phyloP scores from a whole-genome alignment of 2,329 filamentous ascomycete genomes.

The Pseudogymnoascus sp. region DNA sequence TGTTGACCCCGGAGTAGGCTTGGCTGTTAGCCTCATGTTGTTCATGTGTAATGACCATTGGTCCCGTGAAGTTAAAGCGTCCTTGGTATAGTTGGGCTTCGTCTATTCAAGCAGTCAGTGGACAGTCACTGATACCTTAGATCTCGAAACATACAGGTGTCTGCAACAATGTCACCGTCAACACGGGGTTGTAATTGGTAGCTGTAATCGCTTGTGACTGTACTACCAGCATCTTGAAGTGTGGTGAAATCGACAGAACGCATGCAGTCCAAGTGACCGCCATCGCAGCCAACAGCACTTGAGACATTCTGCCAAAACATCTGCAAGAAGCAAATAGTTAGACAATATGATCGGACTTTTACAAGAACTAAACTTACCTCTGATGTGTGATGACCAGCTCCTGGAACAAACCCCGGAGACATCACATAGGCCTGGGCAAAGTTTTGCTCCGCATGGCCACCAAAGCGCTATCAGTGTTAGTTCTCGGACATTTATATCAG shows the following conservation, averaged over 20 bases:
- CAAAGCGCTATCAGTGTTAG: constrained; percentile 20
- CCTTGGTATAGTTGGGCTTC: constrained; percentile 31
- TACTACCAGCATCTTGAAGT: constrained; percentile 24
- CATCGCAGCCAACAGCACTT: constrained; percentile 24
- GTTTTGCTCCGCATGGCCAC: constrained; percentile 26
- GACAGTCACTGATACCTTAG: background rate
- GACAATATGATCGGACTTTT: background rate
- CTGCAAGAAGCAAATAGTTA: background rate
- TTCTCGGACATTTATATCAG: background rate
- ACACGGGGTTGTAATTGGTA: constrained; percentile 32
- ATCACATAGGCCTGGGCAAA: constrained; percentile 28
- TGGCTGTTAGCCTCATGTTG: constrained; percentile 29
- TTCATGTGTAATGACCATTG: constrained; percentile 30
- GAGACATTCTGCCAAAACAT: constrained; percentile 26
- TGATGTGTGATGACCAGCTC: constrained; percentile 29
- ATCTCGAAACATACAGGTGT: constrained; percentile 22
- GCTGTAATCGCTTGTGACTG: constrained; percentile 21
- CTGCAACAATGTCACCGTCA: constrained; percentile 30
- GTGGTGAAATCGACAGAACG: constrained; percentile 24
- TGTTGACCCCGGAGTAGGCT: constrained; percentile 27
- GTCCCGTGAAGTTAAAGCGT: constrained; percentile 30
- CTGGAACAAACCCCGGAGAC: constrained; percentile 28
- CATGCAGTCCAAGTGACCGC: constrained; percentile 27
- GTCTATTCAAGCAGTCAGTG: constrained; percentile 14
- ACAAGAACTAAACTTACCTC: constrained; percentile 16